phyloP scores from a whole-genome alignment of 2,329 filamentous ascomycete genomes.

The Mycosphaerella arachidis region DNA sequence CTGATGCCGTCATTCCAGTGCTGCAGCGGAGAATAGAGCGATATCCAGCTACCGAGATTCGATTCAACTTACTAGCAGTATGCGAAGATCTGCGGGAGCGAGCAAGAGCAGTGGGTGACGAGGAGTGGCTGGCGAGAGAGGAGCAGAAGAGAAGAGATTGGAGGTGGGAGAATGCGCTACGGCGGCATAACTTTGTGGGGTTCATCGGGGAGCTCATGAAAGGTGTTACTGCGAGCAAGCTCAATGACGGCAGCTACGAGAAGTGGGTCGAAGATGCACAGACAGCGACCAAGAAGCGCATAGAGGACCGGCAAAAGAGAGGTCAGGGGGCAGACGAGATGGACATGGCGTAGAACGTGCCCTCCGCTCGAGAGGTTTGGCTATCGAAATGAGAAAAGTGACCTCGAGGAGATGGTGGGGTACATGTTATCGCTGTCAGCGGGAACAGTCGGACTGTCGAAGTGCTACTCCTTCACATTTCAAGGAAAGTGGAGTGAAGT shows the following conservation, averaged over 20 bases:
- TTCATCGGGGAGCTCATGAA: slow-evolving; percentile 89
- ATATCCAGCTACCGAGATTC: slow-evolving; percentile 82
- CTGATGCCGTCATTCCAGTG: slow-evolving; percentile 77
- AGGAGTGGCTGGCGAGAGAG: slow-evolving; percentile 71
- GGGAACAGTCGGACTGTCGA: too few species aligned
- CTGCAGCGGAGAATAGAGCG: slow-evolving; percentile 76
- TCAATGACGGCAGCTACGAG: slow-evolving; percentile 64
- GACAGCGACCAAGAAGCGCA: slow-evolving; percentile 50
- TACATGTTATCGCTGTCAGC: too few species aligned
- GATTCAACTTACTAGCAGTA: slow-evolving; percentile 94
- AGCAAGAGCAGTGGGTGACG: slow-evolving; percentile 77
- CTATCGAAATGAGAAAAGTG: too few species aligned
- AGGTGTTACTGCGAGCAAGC: slow-evolving; percentile 71
- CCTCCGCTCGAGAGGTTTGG: neutral
- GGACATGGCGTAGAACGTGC: slow-evolving; percentile 30
- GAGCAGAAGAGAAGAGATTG: slow-evolving; percentile 79
- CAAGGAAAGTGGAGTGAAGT: too few species aligned
- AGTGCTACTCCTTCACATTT: too few species aligned
- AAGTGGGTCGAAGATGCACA: slow-evolving; percentile 68
- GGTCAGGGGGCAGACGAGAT: slow-evolving; percentile 38
- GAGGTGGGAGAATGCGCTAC: slow-evolving; percentile 90
- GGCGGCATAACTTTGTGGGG: slow-evolving; percentile 92
- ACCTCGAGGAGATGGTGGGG: neutral
- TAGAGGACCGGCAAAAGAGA: slow-evolving; percentile 43
- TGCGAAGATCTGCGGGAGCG: slow-evolving; percentile 74